These are phyloP conservation scores for Trametes cinnabarina DNA, from an alignment of 768 basidiomycete genomes.

Conservation along the genomic window DNA sequence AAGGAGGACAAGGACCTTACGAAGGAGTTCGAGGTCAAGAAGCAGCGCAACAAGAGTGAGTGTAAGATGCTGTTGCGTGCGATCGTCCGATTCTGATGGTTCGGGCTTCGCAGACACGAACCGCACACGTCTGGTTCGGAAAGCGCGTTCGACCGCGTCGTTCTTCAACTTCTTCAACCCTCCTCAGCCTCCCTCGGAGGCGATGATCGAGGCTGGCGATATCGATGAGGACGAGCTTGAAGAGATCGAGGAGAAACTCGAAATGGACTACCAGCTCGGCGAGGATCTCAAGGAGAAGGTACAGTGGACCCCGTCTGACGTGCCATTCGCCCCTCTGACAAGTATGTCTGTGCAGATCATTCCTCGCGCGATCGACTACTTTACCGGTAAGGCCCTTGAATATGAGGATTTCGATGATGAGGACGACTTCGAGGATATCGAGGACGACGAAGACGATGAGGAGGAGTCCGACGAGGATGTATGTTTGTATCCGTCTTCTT, in stretches of 20 bases:
- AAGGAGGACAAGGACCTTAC: conserved; percentile 98
- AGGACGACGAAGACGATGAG: conserved; percentile 57
- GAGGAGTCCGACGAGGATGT: conserved; percentile 64
- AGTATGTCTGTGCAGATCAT: conserved; percentile 59
- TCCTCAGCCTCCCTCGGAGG: conserved; percentile 68
- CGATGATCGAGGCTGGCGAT: conserved; percentile 65
- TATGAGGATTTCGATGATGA: conserved; percentile 64
- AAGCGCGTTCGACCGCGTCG: conserved; percentile 87
- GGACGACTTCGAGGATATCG: conserved; percentile 54
- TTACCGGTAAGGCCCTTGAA: conserved; percentile 93
- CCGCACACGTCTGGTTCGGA: conserved; percentile 77
- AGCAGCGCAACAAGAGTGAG: conserved; percentile 97
- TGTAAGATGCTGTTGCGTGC: neutral
- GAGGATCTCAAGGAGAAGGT: conserved; percentile 98
- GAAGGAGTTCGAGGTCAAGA: conserved; percentile 97
- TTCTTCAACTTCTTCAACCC: conserved; percentile 99
- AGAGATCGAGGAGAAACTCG: conserved; percentile 89
- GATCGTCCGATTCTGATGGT: conserved; percentile 5
- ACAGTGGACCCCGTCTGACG: conserved; percentile 5
- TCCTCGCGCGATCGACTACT: conserved; percentile 94
- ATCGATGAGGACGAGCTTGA: conserved; percentile 83
- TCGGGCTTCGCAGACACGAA: conserved; percentile 59
- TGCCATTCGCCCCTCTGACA: neutral
- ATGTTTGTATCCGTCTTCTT: conserved; percentile 22
- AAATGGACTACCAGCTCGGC: conserved; percentile 96